phyloP scores from a whole-genome alignment of 1,284 basidiomycete species.

The Rhodofomes roseus region DNA sequence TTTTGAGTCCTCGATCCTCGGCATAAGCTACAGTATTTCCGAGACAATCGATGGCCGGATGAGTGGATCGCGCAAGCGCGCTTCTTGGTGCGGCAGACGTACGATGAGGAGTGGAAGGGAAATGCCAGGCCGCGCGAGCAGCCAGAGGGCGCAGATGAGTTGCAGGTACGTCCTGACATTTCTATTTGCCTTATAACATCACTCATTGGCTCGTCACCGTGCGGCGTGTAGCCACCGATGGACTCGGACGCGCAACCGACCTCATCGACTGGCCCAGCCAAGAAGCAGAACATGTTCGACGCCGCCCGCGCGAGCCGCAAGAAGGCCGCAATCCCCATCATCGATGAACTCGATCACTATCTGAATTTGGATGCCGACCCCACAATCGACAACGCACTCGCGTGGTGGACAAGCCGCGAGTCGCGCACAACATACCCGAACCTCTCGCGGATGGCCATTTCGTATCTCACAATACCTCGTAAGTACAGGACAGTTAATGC shows the following conservation, averaged over 20 bases:
- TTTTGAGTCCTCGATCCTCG: slow-evolving; percentile 29
- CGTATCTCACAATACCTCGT: slow-evolving; percentile 32
- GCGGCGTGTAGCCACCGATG: no score
- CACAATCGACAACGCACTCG: slow-evolving; percentile 6
- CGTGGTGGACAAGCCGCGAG: slow-evolving; percentile 27
- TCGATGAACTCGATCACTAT: not conserved
- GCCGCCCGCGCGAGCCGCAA: not conserved
- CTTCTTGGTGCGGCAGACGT: not conserved
- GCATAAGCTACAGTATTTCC: slow-evolving; percentile 31
- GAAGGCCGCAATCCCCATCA: not conserved
- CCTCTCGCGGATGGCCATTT: slow-evolving; percentile 27
- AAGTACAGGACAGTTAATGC: slow-evolving; percentile 18
- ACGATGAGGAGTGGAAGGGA: not conserved
- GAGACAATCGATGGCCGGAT: slow-evolving; percentile 19
- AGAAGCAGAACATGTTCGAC: not conserved
- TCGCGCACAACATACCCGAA: slow-evolving; percentile 17
- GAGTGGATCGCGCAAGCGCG: not conserved
- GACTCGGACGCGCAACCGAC: not conserved
- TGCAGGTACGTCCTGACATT: not conserved
- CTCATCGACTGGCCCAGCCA: not conserved
- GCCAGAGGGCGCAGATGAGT: not conserved
- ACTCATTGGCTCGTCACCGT: no score
- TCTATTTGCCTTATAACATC: no score
- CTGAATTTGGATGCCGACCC: not conserved
- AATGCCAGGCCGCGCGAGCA: no score